phyloP scores from a whole-genome alignment of 169 alveolate genomes.

The Cryptosporidium baileyi region DNA sequence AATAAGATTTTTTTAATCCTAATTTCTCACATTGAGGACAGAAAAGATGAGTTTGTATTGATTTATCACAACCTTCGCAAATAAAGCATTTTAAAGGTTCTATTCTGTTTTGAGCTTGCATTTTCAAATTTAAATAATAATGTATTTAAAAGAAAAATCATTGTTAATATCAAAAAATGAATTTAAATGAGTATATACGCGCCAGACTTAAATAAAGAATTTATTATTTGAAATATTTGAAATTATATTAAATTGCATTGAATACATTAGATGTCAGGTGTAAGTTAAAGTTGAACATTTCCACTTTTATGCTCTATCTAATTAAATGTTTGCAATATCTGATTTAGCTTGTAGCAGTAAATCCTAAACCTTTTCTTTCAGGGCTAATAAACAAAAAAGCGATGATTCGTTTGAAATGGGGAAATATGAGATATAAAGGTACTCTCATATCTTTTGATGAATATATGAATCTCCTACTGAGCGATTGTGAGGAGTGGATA shows the following conservation, averaged over 20 bases:
- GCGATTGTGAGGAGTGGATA: slow-evolving; percentile 92
- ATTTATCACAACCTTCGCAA: slow-evolving; percentile 74
- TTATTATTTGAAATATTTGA: too few relatives aligned
- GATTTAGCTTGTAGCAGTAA: slow-evolving; percentile 84
- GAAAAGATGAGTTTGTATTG: slow-evolving; percentile 75
- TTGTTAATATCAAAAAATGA: neutral
- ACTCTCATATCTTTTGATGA: slow-evolving; percentile 87
- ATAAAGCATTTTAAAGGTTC: neutral
- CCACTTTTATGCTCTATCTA: too few relatives aligned
- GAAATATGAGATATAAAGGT: slow-evolving; percentile 93
- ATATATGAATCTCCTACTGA: slow-evolving; percentile 88
- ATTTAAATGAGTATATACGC: slow-evolving; percentile 3
- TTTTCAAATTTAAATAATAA: too few relatives aligned
- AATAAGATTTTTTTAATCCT: slow-evolving; percentile 82
- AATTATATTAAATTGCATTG: too few relatives aligned
- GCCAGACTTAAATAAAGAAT: too few relatives aligned
- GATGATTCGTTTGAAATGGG: slow-evolving; percentile 92
- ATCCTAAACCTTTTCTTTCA: slow-evolving; percentile 93
- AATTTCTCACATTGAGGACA: slow-evolving; percentile 86
- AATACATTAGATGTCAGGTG: too few relatives aligned
- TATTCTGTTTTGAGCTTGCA: neutral
- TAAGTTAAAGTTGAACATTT: slow-evolving; percentile 2
- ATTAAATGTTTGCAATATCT: too few relatives aligned
- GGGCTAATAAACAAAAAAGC: slow-evolving; percentile 87
- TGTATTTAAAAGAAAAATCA: neutral